A percentile compares a stretch with the other conserved stretches of the same genome.
These are phyloP conservation scores for Lachancea cidri DNA, from an alignment of 805 yeast species.

Conservation along the genomic window DNA sequence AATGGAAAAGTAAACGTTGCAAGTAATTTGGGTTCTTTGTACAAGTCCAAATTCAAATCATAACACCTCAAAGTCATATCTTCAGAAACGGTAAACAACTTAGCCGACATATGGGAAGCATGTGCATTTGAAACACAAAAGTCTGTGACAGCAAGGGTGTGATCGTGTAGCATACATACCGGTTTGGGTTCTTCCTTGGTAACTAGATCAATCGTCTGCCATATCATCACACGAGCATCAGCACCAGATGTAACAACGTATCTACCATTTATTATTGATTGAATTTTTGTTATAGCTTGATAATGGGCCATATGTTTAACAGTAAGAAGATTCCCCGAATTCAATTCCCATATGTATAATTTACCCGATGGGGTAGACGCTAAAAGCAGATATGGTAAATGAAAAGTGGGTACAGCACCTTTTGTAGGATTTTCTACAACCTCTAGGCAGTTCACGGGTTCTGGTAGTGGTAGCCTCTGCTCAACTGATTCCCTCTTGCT, in stretches of 20 bases:
- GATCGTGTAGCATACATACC: slow-evolving; percentile 53
- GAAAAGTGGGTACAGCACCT: slow-evolving; percentile 36
- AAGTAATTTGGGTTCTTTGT: slow-evolving; percentile 35
- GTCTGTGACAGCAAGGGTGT: slow-evolving; percentile 42
- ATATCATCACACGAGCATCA: slow-evolving; percentile 74
- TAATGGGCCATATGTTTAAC: slow-evolving; percentile 77
- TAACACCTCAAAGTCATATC: slow-evolving; percentile 76
- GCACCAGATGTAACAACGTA: slow-evolving; percentile 70
- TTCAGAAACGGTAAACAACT: slow-evolving; percentile 60
- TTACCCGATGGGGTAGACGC: slow-evolving; percentile 57
- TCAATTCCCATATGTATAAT: slow-evolving; percentile 78
- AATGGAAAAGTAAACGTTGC: slow-evolving; percentile 68
- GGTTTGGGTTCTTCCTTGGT: slow-evolving; percentile 47
- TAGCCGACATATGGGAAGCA: slow-evolving; percentile 43
- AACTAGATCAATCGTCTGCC: slow-evolving; percentile 61
- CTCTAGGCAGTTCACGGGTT: slow-evolving; percentile 50
- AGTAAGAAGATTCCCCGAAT: slow-evolving; percentile 65
- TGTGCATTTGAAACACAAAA: slow-evolving; percentile 42
- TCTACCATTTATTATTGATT: slow-evolving; percentile 57
- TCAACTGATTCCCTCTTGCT: slow-evolving; percentile 49
- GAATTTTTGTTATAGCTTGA: slow-evolving; percentile 60
- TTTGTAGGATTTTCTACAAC: slow-evolving; percentile 24
- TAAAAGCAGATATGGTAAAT: slow-evolving; percentile 65
- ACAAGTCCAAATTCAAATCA: slow-evolving; percentile 38
- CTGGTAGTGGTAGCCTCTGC: slow-evolving; percentile 82